phyloP scores from a whole-genome alignment of 2,329 filamentous ascomycete genomes.

The Byssochlamys sp. region DNA sequence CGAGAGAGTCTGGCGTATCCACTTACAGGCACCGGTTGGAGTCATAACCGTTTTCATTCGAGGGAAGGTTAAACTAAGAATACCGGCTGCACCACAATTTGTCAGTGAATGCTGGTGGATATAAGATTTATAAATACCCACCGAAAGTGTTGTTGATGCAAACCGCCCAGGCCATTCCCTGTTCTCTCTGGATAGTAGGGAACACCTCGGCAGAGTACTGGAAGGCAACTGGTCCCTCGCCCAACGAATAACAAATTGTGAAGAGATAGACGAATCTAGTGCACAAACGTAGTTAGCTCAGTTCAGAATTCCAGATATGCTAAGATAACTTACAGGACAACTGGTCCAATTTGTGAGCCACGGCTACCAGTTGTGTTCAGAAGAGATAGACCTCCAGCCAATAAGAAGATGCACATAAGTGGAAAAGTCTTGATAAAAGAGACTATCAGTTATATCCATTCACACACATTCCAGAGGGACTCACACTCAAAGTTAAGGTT shows the following conservation, averaged over 20 bases:
- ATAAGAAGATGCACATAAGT: slow-evolving; percentile 47
- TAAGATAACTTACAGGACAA: too few relatives aligned
- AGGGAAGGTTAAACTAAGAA: too few relatives aligned
- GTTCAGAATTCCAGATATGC: too few relatives aligned
- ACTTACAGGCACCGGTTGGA: slow-evolving; percentile 45
- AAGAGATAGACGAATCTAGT: slow-evolving; percentile 43
- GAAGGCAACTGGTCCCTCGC: slow-evolving; percentile 56
- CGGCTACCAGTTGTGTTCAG: too few relatives aligned
- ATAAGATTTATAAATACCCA: too few relatives aligned
- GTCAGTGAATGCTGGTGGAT: too few relatives aligned
- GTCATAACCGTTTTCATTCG: slow-evolving; percentile 11
- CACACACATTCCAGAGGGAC: too few relatives aligned
- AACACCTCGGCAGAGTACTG: slow-evolving; percentile 57
- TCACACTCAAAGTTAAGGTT: too few relatives aligned
- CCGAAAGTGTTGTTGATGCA: too few relatives aligned
- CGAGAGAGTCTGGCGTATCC: slow-evolving; percentile 12
- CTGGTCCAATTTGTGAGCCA: too few relatives aligned
- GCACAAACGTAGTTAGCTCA: slow-evolving; percentile 16
- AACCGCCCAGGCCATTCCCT: too few relatives aligned
- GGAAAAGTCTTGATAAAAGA: slow-evolving; percentile 56
- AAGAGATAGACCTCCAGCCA: slow-evolving; percentile 11
- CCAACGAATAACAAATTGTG: slow-evolving; percentile 42
- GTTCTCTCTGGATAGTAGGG: slow-evolving; percentile 27
- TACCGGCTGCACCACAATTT: too few relatives aligned
- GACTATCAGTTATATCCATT: slow-evolving; percentile 25